Base-by-base conservation (phyloP, 768 basidiomycete species). In the Mrakia gelida region DNA sequence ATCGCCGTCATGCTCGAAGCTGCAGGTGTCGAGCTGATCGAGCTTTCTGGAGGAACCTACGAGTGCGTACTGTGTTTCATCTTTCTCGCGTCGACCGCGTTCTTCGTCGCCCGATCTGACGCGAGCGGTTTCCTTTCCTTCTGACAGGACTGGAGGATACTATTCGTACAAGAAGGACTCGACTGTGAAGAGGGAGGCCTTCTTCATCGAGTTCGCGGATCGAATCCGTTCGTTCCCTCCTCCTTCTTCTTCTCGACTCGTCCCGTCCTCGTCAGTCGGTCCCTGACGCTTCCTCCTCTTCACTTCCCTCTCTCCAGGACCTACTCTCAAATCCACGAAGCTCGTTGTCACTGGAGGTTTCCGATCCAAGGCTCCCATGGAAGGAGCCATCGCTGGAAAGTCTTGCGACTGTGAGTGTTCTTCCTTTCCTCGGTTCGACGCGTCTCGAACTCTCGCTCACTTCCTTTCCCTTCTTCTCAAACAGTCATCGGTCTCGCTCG, bases 291-390 rank as follows among this genome's bases (percentile, higher is more conserved):
- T 75, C 80, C 75, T 81, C 62, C 28, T 63, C 62, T 32, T n/a
- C 62, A 4, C 3, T 30, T 63, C 28, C 16, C 0, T 63, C 62
- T 8, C 32, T 63, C 16, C 32, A 63, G 62, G 80, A 30, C 82
- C 83, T 0, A 34, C 41, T 59, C 49, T 75, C 82, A 82, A 81
- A 80, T 78, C 72, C 26, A 80, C 83, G 54, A 80, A 80, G 65
- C 71, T 84, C 13, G 65, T 61, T 45, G 83, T 83, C 71, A 84
- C 84, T n/a, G 84, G 84, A 41, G 84, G 84, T 6, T 84, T 84
- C 83, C 79, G 84, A 10, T 79, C 79, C 2, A 75, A 75, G 16
- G 43, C 28, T 7, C 81, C 81, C 8, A 84, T 84, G 83, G 81
- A 81, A 38, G 72, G 82, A 38, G 84, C 83, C 8, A 71, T 82